Base-by-base conservation (phyloP, 2,329 filamentous ascomycete genomes). In the Alternaria burnsii region DNA sequence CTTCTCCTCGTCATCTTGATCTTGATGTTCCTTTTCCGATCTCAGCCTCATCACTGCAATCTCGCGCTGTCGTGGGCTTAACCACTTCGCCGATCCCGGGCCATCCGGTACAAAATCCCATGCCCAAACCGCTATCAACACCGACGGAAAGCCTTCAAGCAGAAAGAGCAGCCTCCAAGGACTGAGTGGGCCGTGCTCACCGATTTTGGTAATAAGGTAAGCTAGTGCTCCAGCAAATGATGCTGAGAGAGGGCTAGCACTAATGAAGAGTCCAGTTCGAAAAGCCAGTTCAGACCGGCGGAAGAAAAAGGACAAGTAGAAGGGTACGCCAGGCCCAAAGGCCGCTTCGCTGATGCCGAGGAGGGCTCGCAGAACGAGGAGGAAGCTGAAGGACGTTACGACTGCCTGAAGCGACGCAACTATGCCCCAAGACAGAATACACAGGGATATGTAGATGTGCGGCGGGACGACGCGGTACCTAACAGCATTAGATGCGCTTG, bases 81-180 rank as follows among this genome's bases (percentile, higher is more conserved):
- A 67, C 78, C 82, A 85, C 47, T 72, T 72, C 5, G 79, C 79
- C 6, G 73, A 71, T 12, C 76, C 79, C 0, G 93, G 93, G 0
- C 87, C 86, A 78, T 97, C 93, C 0, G 93, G 93, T 52, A 97
- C 88, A 72, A 89, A 82, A 54, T 84, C 82, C 89, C 89, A 97
- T 12, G 92, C 91, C 64, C 89, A 83, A 0, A 91, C 87, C 6
- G 91, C 89, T 12, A 91, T 86, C 9, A 97, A 63, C 43, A 96
- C 85, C 26, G 91, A 93, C 1, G 93, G 93, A 61, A 96, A 94
- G 1, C 93, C 93, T 77, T 97, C 93, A 12, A 94, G 69, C 8
- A 97, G 84, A 72, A 97, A 96, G 28, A 97, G 83, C 2, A 94
- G 84, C n/a, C 93, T 86, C 93, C 93, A 97, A 4, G 91, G 88